phyloP scores from a whole-genome alignment of 306 rosid species.

The Calophaca sinica region DNA sequence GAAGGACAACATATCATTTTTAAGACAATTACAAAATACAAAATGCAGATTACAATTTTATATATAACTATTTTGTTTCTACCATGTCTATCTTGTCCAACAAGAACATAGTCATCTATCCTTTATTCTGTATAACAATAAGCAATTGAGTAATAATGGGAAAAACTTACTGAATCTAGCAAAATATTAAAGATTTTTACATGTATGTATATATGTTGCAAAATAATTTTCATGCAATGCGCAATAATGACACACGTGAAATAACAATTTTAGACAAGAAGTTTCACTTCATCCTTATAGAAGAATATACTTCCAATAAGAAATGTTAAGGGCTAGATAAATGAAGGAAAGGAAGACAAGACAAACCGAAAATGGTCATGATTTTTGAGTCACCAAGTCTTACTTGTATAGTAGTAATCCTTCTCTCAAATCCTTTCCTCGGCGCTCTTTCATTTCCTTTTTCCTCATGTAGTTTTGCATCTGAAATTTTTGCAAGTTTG shows the following conservation, averaged over 20 bases:
- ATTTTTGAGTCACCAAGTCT: slow-evolving; percentile 27
- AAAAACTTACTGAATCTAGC: no score
- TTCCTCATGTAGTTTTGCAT: slow-evolving; percentile 81
- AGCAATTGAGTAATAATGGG: no score
- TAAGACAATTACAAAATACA: no score
- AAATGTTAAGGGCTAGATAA: background rate
- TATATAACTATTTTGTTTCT: no score
- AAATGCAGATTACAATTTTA: no score
- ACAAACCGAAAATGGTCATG: slow-evolving; percentile 1
- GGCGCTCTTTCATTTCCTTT: slow-evolving; percentile 73
- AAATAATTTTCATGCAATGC: background rate
- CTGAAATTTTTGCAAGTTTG: slow-evolving; percentile 62
- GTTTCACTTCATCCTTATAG: slow-evolving; percentile 6
- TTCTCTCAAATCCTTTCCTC: slow-evolving; percentile 77
- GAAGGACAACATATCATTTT: no score
- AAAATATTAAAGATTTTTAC: no score
- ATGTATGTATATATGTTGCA: no score
- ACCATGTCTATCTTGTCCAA: no score
- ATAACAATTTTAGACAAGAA: background rate
- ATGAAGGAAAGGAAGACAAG: background rate
- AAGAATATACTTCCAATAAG: slow-evolving; percentile 1
- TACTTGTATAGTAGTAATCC: slow-evolving; percentile 90
- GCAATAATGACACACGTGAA: background rate
- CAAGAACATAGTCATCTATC: no score
- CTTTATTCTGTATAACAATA: no score